Percentiles rank a stretch among this genome's conserved stretches.
Conservation (phyloP, 495 filamentous ascomycete genomes). For the Bombardia bombarda region DNA sequence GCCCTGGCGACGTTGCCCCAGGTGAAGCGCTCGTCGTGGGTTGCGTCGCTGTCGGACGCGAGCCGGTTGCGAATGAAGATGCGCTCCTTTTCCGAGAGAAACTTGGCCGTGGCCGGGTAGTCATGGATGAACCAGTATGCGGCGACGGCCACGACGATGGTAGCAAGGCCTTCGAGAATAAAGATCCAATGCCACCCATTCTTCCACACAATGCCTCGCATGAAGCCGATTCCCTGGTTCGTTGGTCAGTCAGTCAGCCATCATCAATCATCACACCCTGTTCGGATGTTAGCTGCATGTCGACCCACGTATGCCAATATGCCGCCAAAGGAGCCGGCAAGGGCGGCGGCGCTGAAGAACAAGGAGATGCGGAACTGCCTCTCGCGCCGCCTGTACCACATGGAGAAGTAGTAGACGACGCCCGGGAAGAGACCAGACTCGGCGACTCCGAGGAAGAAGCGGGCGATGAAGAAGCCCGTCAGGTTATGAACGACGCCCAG, state of each 20-base stretch:
- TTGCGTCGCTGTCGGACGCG: slow-evolving; percentile 52
- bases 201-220: slow-evolving; percentile 55
- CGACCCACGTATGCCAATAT: slow-evolving; percentile 54
- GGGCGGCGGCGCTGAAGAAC: slow-evolving; percentile 66
- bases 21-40: slow-evolving; percentile 54
- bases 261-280: neutral
- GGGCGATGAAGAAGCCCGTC: slow-evolving; percentile 52
- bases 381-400: slow-evolving; percentile 75
- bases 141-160: slow-evolving; percentile 50
- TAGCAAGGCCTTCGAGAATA: slow-evolving; percentile 66
- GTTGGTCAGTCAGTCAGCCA: neutral
- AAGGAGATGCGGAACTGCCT: slow-evolving; percentile 63
- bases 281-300: neutral
- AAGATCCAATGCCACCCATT: slow-evolving; percentile 82
- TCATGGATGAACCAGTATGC: slow-evolving; percentile 68
- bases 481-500: slow-evolving; percentile 61
- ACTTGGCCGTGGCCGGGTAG: slow-evolving; percentile 62
- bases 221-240: slow-evolving; percentile 41
- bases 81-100: slow-evolving; percentile 57
- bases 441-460: slow-evolving; percentile 52
- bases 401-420: slow-evolving; percentile 75
- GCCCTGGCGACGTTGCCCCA: slow-evolving; percentile 59
- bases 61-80: slow-evolving; percentile 52
- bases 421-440: slow-evolving; percentile 62
- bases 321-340: slow-evolving; percentile 76